Percentiles rank a stretch among this genome's conserved stretches.
Conservation (phyloP, 2,329 filamentous ascomycete species). For the Aschersonia sp. region DNA sequence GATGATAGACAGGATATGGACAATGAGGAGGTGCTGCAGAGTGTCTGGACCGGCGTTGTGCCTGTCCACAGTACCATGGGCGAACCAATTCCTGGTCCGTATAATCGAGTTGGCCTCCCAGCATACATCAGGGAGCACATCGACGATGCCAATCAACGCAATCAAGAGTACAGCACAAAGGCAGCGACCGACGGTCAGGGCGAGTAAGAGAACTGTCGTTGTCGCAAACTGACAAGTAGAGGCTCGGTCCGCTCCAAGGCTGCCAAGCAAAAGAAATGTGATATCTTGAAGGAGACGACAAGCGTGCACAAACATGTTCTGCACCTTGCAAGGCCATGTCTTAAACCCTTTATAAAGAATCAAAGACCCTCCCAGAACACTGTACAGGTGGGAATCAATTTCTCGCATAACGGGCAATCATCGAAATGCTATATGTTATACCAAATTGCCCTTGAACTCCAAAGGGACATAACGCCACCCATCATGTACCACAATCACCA, state of each 20-base stretch:
- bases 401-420: too few relatives aligned
- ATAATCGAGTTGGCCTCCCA: conserved; percentile 49
- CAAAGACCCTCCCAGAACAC: too few relatives aligned
- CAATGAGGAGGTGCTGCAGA: conserved; percentile 23
- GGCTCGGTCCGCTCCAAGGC: too few relatives aligned
- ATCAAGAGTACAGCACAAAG: conserved; percentile 12
- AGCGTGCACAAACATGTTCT: too few relatives aligned
- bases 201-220: neutral
- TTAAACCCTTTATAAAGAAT: too few relatives aligned
- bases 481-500: conserved; percentile 38
- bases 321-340: too few relatives aligned
- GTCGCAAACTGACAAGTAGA: neutral
- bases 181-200: conserved; percentile 6
- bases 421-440: too few relatives aligned
- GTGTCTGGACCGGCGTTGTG: conserved; percentile 42
- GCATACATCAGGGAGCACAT: conserved; percentile 38
- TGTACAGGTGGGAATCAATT: too few relatives aligned
- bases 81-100: conserved; percentile 42
- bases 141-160: conserved; percentile 21
- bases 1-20: conserved; percentile 35
- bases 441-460: too few relatives aligned
- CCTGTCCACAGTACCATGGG: conserved; percentile 52
- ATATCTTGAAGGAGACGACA: too few relatives aligned
- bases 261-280: too few relatives aligned
- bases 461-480: too few relatives aligned